A percentile compares a stretch with the other conserved stretches of the same genome.
Evolutionary conservation across 225 moss, liverwort and hornwort species (phyloP).

Genomic region (Straminergon stramineum): DNA sequence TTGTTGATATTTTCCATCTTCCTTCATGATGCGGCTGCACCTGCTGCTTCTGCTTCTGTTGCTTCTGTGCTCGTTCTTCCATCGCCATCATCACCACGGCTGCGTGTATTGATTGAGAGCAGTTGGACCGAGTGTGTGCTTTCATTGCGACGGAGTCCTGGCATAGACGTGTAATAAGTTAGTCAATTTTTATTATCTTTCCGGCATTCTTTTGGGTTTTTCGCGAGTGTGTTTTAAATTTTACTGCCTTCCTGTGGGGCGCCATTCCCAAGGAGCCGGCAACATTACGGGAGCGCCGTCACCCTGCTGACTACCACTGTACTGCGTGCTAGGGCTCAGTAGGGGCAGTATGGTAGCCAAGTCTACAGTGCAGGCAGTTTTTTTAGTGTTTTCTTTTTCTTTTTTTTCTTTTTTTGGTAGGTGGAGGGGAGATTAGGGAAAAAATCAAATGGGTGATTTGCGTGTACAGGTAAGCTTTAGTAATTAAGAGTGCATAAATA

Average conservation of each 20-base stretch:
- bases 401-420: too few species aligned
- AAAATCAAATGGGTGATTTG: neutral
- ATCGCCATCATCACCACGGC: neutral
- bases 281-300: neutral
- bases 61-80: neutral
- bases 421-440: neutral
- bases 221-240: neutral
- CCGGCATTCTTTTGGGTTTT: neutral
- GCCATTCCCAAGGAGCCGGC: neutral
- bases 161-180: neutral
- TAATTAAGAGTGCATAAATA: neutral
- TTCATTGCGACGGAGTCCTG: constrained; percentile 1
- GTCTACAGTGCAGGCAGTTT: neutral
- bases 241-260: neutral
- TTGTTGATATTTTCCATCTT: neutral
- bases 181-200: neutral
- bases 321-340: neutral
- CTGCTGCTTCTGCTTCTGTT: neutral
- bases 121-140: neutral
- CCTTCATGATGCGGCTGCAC: too few species aligned
- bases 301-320: neutral
- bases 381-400: neutral
- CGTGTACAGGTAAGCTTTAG: too few species aligned
- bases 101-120: neutral
- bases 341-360: neutral